Conservation (phyloP, 1,284 basidiomycete species). For the Apiotrichum veenhuisii region DNA sequence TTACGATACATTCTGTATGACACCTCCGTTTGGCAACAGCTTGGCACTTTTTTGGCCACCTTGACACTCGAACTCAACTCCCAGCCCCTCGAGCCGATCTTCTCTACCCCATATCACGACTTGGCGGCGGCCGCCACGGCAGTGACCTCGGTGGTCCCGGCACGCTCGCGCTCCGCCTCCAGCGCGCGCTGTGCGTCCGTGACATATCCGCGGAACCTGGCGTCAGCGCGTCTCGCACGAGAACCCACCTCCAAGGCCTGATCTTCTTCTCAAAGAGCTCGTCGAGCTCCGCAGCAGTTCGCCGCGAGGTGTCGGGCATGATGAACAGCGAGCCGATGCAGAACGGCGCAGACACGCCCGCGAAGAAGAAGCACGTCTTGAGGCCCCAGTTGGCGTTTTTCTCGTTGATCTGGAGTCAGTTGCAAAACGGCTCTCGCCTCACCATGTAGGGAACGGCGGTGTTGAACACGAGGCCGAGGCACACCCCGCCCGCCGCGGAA, state of each 20-base stretch:
- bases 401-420: conserved; percentile 3
- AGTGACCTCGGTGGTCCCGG: not conserved
- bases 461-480: conserved; percentile 29
- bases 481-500: conserved; percentile 27
- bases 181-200: conserved; percentile 29
- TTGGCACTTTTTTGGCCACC: no score
- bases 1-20: no score
- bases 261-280: conserved; percentile 37
- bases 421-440: not conserved
- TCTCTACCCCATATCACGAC: no score
- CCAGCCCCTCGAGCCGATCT: no score
- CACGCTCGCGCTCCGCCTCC: conserved; percentile 20
- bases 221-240: no score
- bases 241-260: conserved; percentile 29
- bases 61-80: no score
- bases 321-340: conserved; percentile 29
- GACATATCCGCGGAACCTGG: conserved; percentile 27
- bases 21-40: no score
- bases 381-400: conserved; percentile 23
- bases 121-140: no score
- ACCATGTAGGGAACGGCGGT: conserved; percentile 29
- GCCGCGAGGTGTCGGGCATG: conserved; percentile 31
- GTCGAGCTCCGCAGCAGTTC: conserved; percentile 33
- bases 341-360: conserved; percentile 24
- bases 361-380: conserved; percentile 33